Evolutionary conservation across 352 stramenopile genomes (phyloP).

Genomic region (Phytophthora podocarpi): DNA sequence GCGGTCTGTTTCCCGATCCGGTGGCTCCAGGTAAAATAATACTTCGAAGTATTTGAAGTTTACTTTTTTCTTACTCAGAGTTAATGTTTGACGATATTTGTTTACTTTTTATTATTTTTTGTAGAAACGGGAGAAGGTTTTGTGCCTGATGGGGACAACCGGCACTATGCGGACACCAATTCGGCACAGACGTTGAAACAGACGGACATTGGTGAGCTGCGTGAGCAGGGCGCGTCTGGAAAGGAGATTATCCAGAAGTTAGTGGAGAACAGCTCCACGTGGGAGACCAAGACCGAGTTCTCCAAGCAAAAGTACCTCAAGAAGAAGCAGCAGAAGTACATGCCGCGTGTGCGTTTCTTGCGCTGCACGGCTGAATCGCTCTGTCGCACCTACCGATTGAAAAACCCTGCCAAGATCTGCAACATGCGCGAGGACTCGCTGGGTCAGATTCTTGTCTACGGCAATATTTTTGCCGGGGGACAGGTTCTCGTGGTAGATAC

Average conservation of each 20-base stretch:
- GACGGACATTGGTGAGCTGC: conserved; percentile 67
- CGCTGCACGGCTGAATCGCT: conserved; percentile 90
- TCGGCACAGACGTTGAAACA: conserved; percentile 80
- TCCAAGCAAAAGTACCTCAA: conserved; percentile 97
- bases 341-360: conserved; percentile 83
- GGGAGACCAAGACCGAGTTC: conserved; percentile 95
- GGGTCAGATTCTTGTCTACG: conserved; percentile 92
- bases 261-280: conserved; percentile 95
- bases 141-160: conserved; percentile 78
- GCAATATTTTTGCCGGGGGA: conserved; percentile 90
- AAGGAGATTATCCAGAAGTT: conserved; percentile 93
- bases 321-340: conserved; percentile 95
- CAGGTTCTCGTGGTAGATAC: conserved; percentile 94
- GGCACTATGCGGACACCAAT: conserved; percentile 87
- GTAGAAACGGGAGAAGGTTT: conserved; percentile 83
- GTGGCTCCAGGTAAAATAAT: conserved; percentile 62
- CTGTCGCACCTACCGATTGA: conserved; percentile 88
- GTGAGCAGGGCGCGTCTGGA: conserved; percentile 71
- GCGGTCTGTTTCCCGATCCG: conserved; percentile 81
- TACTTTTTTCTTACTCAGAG: neutral
- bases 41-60: neutral
- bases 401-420: conserved; percentile 91
- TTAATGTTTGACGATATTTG: too few species aligned
- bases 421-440: conserved; percentile 94
- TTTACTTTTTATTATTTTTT: too few species aligned